phyloP scores from a whole-genome alignment of 306 rosid species.

The Carpinus fangiana region DNA sequence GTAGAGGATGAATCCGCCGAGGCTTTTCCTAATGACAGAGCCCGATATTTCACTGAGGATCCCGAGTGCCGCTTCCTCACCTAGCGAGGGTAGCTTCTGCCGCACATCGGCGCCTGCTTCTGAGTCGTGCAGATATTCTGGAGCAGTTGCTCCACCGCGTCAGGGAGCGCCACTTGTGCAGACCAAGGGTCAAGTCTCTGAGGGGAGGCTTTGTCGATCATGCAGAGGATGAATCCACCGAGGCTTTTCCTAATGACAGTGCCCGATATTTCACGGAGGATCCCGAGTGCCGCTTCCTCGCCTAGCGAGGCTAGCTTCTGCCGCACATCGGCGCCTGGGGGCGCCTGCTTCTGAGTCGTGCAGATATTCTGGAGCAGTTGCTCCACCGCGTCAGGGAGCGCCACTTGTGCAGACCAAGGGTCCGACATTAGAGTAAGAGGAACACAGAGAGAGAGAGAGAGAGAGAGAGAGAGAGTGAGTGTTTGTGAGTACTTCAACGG shows the following conservation, averaged over 20 bases:
- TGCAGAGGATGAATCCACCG: background rate
- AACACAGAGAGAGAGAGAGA: too few relatives aligned
- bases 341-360: constrained; percentile 3
- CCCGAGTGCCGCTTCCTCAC: constrained; percentile 32
- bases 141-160: constrained; percentile 26
- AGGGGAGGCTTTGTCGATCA: background rate
- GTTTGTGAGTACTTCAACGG: background rate
- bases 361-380: constrained; percentile 22
- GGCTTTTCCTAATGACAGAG: background rate
- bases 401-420: background rate
- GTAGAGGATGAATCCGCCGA: constrained; percentile 9
- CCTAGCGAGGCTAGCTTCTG: constrained; percentile 13
- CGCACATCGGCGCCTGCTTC: constrained; percentile 12
- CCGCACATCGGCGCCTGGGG: background rate
- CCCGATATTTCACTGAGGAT: constrained; percentile 6
- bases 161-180: constrained; percentile 26
- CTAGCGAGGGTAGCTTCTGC: constrained; percentile 9
- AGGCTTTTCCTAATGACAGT: background rate
- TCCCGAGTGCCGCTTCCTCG: constrained; percentile 31
- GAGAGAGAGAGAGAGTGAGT: too few relatives aligned
- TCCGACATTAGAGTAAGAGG: constrained; percentile 6
- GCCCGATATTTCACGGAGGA: constrained; percentile 6
- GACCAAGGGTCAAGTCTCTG: background rate
- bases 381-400: constrained; percentile 34
- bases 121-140: constrained; percentile 11